Percentiles rank a stretch among this genome's conserved stretches.
Conservation (phyloP, 805 yeast species). For the Nakazawaea holstii region DNA sequence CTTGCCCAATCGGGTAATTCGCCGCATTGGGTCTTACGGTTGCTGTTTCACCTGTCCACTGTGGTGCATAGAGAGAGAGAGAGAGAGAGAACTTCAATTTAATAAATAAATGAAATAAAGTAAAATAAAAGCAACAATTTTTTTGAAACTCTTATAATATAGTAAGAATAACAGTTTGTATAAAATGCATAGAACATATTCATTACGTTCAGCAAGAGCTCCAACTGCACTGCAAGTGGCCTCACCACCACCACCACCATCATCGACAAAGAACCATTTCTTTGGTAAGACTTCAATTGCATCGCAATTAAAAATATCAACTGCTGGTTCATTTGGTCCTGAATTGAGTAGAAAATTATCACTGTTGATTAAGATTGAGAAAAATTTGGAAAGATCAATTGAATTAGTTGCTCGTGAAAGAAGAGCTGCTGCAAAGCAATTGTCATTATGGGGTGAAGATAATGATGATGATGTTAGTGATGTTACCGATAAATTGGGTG, state of each 20-base stretch:
- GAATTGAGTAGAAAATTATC: slow-evolving; percentile 72
- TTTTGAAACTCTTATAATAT: no score
- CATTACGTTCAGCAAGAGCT: slow-evolving; percentile 90
- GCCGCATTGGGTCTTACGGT: no score
- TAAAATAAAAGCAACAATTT: no score
- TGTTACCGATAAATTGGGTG: slow-evolving; percentile 84
- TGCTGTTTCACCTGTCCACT: no score
- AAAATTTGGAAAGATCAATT: slow-evolving; percentile 72
- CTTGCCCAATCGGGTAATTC: no score
- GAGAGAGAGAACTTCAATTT: no score
- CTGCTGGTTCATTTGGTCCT: slow-evolving; percentile 80
- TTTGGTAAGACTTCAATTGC: slow-evolving; percentile 76
- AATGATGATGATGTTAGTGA: slow-evolving; percentile 84
- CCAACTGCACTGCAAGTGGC: slow-evolving; percentile 96
- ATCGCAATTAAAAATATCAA: slow-evolving; percentile 57
- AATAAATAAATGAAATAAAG: no score
- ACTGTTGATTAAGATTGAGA: slow-evolving; percentile 73
- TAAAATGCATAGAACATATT: slow-evolving; percentile 99
- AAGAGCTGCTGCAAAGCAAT: slow-evolving; percentile 76
- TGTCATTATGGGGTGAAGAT: slow-evolving; percentile 82
- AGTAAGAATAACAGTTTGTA: no score
- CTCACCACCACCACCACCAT: slow-evolving; percentile 92
- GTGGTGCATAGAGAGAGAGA: no score
- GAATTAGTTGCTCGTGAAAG: slow-evolving; percentile 75
- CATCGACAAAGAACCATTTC: slow-evolving; percentile 81